A percentile compares a stretch with the other conserved stretches of the same genome.
Conservation (phyloP, 2,329 filamentous ascomycete species). For the Neurospora sp. region DNA sequence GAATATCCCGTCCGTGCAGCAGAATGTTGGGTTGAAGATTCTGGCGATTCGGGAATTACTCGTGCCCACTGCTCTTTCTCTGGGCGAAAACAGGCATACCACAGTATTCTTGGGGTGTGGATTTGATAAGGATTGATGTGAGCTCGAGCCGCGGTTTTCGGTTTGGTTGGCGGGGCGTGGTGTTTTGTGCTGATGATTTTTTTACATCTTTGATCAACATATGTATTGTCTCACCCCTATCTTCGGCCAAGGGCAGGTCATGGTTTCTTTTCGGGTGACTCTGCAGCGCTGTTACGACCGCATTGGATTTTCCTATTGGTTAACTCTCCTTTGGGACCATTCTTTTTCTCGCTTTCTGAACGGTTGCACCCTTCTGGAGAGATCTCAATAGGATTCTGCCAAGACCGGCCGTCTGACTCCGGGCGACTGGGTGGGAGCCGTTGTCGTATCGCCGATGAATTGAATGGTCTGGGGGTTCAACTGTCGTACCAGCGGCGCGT, state of each 20-base stretch:
- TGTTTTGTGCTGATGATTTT: slow-evolving; percentile 33
- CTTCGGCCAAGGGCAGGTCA: neutral
- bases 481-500: neutral
- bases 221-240: neutral
- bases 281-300: neutral
- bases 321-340: neutral
- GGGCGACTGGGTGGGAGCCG: neutral
- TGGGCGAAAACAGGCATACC: neutral
- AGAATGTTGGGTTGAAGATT: neutral
- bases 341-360: neutral
- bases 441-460: neutral
- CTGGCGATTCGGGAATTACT: neutral
- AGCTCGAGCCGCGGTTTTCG: slow-evolving; percentile 54
- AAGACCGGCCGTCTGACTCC: neutral
- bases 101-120: neutral
- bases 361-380: neutral
- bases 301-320: neutral
- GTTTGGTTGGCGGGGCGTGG: slow-evolving; percentile 27
- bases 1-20: neutral
- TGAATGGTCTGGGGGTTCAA: neutral
- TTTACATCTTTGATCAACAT: slow-evolving; percentile 17
- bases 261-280: neutral
- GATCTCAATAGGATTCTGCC: neutral
- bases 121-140: slow-evolving; percentile 45
- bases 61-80: neutral